A percentile compares a stretch with the other conserved stretches of the same genome.
Evolutionary conservation across 129 eudicot genomes (phyloP).

Genomic region (Ambrosia artemisiifolia): DNA sequence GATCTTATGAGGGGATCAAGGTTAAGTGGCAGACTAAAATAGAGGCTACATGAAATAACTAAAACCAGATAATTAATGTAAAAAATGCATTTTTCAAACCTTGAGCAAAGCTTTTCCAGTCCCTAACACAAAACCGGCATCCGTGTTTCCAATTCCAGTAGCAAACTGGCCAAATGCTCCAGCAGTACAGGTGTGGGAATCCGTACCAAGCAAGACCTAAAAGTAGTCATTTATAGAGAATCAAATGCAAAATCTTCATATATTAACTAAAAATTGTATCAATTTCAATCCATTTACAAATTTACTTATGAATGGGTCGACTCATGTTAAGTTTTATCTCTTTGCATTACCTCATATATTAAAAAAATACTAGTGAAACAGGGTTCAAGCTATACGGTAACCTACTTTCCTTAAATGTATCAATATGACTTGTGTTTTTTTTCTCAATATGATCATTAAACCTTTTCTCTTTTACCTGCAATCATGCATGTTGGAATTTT

Average conservation of each 20-base stretch:
- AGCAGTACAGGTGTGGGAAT: conserved; percentile 98
- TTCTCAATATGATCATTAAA: neutral
- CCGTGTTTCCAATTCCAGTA: conserved; percentile 91
- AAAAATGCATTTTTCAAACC: conserved; percentile 42
- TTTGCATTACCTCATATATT: neutral
- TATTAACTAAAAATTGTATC: neutral
- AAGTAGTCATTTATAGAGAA: neutral
- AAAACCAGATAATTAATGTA: neutral
- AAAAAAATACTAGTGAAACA: neutral
- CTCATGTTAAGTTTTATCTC: neutral
- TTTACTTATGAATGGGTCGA: neutral
- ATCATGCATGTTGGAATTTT: neutral
- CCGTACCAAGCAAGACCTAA: conserved; percentile 94
- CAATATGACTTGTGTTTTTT: neutral
- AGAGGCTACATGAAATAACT: conserved; percentile 4
- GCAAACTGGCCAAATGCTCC: conserved; percentile 99
- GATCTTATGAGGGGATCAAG: neutral
- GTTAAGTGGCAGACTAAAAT: neutral
- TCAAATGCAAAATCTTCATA: neutral
- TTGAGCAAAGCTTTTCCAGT: conserved; percentile 94
- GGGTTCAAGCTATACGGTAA: neutral
- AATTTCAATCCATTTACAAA: neutral
- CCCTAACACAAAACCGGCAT: conserved; percentile 94
- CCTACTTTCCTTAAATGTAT: neutral
- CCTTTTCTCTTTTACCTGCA: neutral